Evolutionary conservation across 345 rosid species (phyloP).

Genomic region (Iberis pinnata): DNA sequence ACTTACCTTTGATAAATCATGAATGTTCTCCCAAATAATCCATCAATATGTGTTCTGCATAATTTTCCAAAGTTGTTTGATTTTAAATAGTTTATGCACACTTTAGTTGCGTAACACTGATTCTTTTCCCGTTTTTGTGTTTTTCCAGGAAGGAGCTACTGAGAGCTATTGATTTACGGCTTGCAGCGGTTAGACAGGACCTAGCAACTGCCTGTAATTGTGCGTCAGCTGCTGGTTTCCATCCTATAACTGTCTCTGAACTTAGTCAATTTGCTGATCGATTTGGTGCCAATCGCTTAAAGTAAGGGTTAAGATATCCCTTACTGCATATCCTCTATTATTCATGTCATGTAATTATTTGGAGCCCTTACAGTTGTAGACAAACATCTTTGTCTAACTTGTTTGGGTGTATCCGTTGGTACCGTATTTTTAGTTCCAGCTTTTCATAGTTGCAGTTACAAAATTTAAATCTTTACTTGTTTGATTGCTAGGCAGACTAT

Average conservation of each 20-base stretch:
- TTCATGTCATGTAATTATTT: no score
- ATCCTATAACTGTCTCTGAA: slow-evolving; percentile 50
- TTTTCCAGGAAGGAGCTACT: slow-evolving; percentile 74
- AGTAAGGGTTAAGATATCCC: slow-evolving; percentile 49
- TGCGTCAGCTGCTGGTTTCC: slow-evolving; percentile 81
- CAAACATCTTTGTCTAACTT: slow-evolving; percentile 6
- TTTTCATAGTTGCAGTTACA: no score
- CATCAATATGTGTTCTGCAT: neutral
- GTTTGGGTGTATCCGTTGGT: no score
- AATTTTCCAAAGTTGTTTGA: slow-evolving; percentile 5
- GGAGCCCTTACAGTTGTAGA: no score
- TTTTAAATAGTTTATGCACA: neutral
- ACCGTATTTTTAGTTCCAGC: no score
- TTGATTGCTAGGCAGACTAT: no score
- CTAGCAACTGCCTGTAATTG: slow-evolving; percentile 52
- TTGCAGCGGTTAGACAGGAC: slow-evolving; percentile 65
- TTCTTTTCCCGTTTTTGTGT: slow-evolving; percentile 4
- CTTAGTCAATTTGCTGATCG: slow-evolving; percentile 67
- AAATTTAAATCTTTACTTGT: no score
- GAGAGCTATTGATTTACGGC: slow-evolving; percentile 86
- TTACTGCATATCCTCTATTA: slow-evolving; percentile 5
- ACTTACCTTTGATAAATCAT: neutral
- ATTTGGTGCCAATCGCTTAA: slow-evolving; percentile 66
- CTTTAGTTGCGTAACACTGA: slow-evolving; percentile 6
- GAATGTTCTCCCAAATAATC: neutral